A percentile compares a stretch with the other conserved stretches of the same genome.
phyloP scores from a whole-genome alignment of 2,329 filamentous ascomycete species.

The Neofusicoccum cordaticola region DNA sequence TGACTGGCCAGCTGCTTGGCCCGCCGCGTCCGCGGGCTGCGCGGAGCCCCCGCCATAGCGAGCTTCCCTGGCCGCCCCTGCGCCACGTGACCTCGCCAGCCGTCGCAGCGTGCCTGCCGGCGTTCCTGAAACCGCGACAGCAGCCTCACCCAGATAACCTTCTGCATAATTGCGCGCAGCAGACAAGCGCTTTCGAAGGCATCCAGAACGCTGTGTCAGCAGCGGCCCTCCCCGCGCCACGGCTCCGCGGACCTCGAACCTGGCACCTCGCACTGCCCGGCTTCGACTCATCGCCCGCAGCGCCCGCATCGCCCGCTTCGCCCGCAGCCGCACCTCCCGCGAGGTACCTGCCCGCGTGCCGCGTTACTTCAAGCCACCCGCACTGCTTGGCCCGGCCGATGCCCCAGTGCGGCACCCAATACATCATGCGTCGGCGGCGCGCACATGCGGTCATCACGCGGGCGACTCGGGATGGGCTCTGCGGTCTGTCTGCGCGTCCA shows the following conservation, averaged over 20 bases:
- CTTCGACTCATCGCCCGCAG: too few species aligned
- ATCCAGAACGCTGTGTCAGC: background rate
- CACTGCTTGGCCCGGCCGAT: background rate
- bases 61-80: background rate
- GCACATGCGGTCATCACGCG: slow-evolving; percentile 1
- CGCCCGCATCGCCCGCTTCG: too few species aligned
- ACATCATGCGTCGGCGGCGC: background rate
- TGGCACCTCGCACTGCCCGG: too few species aligned
- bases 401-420: background rate
- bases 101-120: background rate
- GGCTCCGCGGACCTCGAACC: too few species aligned
- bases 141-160: background rate
- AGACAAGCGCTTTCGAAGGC: background rate
- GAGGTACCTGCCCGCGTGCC: too few species aligned
- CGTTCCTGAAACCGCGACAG: background rate
- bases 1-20: background rate
- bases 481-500: too few species aligned
- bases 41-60: background rate
- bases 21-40: background rate
- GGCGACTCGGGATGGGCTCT: background rate
- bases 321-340: too few species aligned
- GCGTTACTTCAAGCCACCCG: background rate
- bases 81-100: background rate
- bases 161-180: background rate
- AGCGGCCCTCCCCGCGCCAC: too few species aligned